These are phyloP conservation scores for Zea luxurians DNA, from an alignment of 176 grass and related monocot species.

Conservation along the genomic window DNA sequence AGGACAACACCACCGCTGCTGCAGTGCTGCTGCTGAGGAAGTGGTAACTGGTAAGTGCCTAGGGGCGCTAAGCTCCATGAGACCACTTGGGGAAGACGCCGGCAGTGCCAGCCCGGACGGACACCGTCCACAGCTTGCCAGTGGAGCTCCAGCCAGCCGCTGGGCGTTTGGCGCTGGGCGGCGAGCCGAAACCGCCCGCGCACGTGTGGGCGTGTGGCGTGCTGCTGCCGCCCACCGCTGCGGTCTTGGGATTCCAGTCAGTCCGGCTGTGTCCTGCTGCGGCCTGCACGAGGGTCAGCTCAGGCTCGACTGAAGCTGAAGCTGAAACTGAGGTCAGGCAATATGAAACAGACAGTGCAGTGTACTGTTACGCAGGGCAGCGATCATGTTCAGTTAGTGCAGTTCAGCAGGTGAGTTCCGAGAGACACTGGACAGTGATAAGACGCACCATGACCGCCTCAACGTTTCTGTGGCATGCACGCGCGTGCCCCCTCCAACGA, in stretches of 20 bases:
- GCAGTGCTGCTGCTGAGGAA: conserved; percentile 10
- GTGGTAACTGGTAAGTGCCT: background rate
- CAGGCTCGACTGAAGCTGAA: conserved; percentile 7
- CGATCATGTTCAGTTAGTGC: conserved; percentile 31
- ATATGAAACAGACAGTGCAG: conserved; percentile 26
- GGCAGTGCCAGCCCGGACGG: conserved; percentile 37
- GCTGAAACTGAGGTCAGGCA: background rate
- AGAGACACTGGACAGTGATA: background rate
- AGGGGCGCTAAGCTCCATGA: conserved; percentile 24
- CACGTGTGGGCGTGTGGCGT: conserved; percentile 41
- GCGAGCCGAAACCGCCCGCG: conserved; percentile 19
- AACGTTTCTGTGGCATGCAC: background rate
- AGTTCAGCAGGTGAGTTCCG: background rate
- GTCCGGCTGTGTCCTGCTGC: conserved; percentile 29
- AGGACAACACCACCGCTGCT: conserved; percentile 20
- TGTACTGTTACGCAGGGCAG: conserved; percentile 13
- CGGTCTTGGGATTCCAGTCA: conserved; percentile 35
- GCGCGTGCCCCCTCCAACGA: background rate
- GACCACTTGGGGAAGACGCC: conserved; percentile 33
- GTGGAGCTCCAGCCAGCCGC: conserved; percentile 41
- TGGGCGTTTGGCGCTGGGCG: background rate
- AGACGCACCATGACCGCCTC: background rate
- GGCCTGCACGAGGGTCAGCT: conserved; percentile 33
- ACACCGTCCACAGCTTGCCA: conserved; percentile 36
- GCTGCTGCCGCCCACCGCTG: conserved; percentile 29